Evolutionary conservation across 257 asterid genomes (phyloP), one percentile per base, ranked within the genome.

Genomic region (Nicotiana otophora): DNA sequence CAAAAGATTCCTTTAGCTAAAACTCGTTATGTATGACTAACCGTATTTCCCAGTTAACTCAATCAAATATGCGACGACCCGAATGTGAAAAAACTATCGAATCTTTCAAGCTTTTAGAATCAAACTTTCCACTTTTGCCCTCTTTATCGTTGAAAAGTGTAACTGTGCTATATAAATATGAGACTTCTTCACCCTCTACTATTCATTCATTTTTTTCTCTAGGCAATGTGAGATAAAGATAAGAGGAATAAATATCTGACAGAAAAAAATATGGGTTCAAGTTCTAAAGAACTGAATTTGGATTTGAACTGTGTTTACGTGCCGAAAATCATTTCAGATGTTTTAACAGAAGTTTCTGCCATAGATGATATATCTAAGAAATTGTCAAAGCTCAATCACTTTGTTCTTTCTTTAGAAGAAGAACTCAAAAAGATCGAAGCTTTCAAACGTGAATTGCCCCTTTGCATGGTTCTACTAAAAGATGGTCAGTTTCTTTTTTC

Each of bases 31-130:
- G 16, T 61, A n/a, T 74, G 80, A 74, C 26, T 48, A 42, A 51
- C 80, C 63, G 26, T 17, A 61, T 48, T 33, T 28, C 23, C 28
- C 3, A 31, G 55, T 66, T 68, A 68, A 78, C 16, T 57, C 39
- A 77, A 76, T 57, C 39, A 77, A 69, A 82, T 89, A 91, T 70
- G 91, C 88, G 87, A 84, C 87, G 90, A 78, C 88, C 82, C 89
- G 90, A 85, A 70, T 48, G 85, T 87, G 91, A 69, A 80, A 83
- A 80, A 62, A 60, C 80, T 69, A 81, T 48, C 2, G 89, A 90
- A 90, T 90, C 88, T 78, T 75, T 64, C 65, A 53, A 77, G 4
- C 10, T 53, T 42, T 54, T 20, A 30, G 69, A 34, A 60, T 77
- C 76, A 17, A 4, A 14, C 11, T 82, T 70, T 75, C 84, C 88